Evolutionary conservation across 1,284 basidiomycete species (phyloP).

Genomic region (Pseudozyma tsukubaensis): DNA sequence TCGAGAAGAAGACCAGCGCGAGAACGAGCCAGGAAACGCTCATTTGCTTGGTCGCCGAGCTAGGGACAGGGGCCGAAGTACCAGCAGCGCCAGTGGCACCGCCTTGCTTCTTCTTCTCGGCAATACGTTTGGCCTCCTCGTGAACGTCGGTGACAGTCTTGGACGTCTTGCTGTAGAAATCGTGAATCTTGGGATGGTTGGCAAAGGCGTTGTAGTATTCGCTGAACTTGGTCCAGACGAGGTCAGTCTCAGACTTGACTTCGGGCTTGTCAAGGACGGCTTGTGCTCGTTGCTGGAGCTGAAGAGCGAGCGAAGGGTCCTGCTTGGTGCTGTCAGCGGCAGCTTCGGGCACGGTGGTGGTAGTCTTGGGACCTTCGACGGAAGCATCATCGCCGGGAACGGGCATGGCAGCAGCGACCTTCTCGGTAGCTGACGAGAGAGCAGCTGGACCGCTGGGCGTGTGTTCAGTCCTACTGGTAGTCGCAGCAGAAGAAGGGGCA

Average conservation of each 20-base stretch:
- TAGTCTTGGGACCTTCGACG: conserved; percentile 43
- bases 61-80: conserved; percentile 26
- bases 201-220: conserved; percentile 61
- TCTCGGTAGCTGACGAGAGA: conserved; percentile 42
- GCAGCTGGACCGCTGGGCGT: conserved; percentile 52
- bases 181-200: conserved; percentile 66
- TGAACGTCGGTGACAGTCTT: conserved; percentile 87
- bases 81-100: conserved; percentile 46
- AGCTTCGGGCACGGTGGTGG: conserved; percentile 47
- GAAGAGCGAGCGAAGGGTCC: conserved; percentile 48
- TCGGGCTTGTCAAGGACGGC: conserved; percentile 55
- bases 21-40: conserved; percentile 47
- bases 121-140: conserved; percentile 84
- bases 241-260: conserved; percentile 55
- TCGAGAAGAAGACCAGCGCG: conserved; percentile 47
- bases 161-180: conserved; percentile 82
- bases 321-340: conserved; percentile 20
- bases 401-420: conserved; percentile 49
- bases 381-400: conserved; percentile 43
- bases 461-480: conserved; percentile 46
- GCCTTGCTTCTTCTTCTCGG: conserved; percentile 72
- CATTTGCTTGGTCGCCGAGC: conserved; percentile 38
- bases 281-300: conserved; percentile 51
- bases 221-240: conserved; percentile 58
- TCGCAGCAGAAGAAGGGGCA: conserved; percentile 25